Percentiles rank a stretch among this genome's conserved stretches.
phyloP scores from a whole-genome alignment of 768 basidiomycete genomes.

The Mrakia frigida region DNA sequence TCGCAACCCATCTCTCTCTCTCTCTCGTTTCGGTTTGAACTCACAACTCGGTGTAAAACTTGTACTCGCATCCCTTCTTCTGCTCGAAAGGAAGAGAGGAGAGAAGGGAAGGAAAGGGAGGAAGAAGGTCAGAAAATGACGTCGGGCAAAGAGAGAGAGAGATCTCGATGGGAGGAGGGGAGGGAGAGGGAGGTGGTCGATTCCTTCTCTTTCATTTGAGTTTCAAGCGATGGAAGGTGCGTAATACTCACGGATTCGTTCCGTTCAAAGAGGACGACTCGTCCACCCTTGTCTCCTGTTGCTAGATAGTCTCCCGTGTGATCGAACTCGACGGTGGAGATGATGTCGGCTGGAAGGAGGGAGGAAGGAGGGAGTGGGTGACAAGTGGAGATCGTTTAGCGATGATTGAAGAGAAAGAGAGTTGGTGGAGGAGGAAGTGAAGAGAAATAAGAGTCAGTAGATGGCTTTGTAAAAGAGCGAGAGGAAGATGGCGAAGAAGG shows the following conservation, averaged over 20 bases:
- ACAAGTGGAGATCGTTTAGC: background rate
- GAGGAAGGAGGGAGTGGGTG: background rate
- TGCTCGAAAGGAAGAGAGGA: conserved; percentile 46
- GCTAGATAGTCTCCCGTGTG: conserved; percentile 99
- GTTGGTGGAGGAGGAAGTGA: conserved; percentile 29
- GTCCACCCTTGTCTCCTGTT: conserved; percentile 98
- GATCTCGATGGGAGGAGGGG: conserved; percentile 20
- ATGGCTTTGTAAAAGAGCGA: too few relatives aligned
- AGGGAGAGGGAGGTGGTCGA: background rate
- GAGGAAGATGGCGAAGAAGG: too few relatives aligned
- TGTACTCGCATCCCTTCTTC: conserved; percentile 99
- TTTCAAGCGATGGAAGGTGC: background rate
- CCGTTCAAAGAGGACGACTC: conserved; percentile 96
- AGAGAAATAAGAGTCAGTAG: conserved; percentile 13
- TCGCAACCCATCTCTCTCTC: background rate
- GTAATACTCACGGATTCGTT: conserved; percentile 76
- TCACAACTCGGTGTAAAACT: conserved; percentile 85
- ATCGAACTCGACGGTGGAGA: conserved; percentile 99
- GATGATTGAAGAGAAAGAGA: background rate
- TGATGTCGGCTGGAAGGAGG: conserved; percentile 80
- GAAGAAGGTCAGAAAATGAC: background rate
- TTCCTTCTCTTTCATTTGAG: background rate
- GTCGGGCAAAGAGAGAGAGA: background rate
- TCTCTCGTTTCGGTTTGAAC: conserved; percentile 15
- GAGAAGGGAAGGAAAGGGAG: conserved; percentile 30